Conservation (phyloP, 306 rosid genomes). For the Ormosia semicastrata region DNA sequence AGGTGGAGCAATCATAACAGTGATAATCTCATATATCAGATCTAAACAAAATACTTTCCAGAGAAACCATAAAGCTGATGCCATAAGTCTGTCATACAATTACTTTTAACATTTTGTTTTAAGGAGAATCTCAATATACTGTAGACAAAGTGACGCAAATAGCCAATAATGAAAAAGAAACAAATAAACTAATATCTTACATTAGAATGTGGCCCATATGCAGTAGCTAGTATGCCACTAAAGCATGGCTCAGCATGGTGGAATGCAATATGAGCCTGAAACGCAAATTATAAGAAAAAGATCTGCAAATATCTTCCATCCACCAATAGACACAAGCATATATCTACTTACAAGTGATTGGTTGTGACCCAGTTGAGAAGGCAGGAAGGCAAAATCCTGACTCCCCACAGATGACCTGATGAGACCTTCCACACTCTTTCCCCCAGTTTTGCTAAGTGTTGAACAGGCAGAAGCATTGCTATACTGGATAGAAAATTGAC, state of each 20-base stretch:
- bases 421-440: constrained; percentile 30
- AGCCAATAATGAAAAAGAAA: constrained; percentile 4
- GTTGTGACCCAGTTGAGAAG: constrained; percentile 37
- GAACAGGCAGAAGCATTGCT: constrained; percentile 32
- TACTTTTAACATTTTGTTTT: not conserved
- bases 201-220: constrained; percentile 44
- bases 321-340: not conserved
- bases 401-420: constrained; percentile 32
- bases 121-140: not conserved
- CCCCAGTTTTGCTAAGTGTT: constrained; percentile 33
- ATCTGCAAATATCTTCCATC: constrained; percentile 20
- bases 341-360: constrained; percentile 58
- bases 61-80: not conserved
- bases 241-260: constrained; percentile 46
- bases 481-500: constrained; percentile 26
- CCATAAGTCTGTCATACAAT: not conserved
- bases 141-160: not conserved
- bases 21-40: not conserved
- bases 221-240: constrained; percentile 41
- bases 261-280: constrained; percentile 58
- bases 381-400: constrained; percentile 43
- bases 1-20: not conserved
- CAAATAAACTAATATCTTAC: constrained; percentile 26
- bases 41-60: not conserved
- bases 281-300: constrained; percentile 18